phyloP scores from a whole-genome alignment of 805 yeast species.

The Ogataea corticis region DNA sequence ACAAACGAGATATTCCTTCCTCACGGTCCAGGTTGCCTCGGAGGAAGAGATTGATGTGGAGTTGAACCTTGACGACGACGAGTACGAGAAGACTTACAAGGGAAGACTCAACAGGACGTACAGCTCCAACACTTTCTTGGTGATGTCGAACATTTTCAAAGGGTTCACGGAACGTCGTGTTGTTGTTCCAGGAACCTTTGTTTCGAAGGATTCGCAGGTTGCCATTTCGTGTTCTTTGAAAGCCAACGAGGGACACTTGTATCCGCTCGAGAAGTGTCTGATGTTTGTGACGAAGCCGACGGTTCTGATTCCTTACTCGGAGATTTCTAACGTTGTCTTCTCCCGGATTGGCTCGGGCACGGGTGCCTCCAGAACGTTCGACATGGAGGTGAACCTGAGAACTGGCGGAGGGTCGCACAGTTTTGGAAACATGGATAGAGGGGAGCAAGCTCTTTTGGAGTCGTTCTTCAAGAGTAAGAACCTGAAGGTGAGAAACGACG shows the following conservation, averaged over 20 bases:
- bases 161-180: conserved; percentile 89
- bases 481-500: conserved; percentile 81
- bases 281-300: conserved; percentile 94
- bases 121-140: conserved; percentile 82
- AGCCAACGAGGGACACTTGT: conserved; percentile 92
- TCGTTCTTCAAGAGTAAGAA: conserved; percentile 75
- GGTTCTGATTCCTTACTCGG: conserved; percentile 83
- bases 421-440: conserved; percentile 86
- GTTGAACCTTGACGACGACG: conserved; percentile 80
- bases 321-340: conserved; percentile 73
- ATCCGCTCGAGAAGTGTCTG: conserved; percentile 89
- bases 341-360: conserved; percentile 86
- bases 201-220: conserved; percentile 73
- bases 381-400: conserved; percentile 74
- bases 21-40: conserved; percentile 83
- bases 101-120: conserved; percentile 68
- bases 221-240: conserved; percentile 91
- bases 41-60: conserved; percentile 93
- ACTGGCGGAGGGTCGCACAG: conserved; percentile 69
- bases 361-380: conserved; percentile 85
- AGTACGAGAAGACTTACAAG: conserved; percentile 72
- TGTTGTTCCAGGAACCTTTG: conserved; percentile 80
- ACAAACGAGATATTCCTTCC: conserved; percentile 91
- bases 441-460: conserved; percentile 82
- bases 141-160: conserved; percentile 81